Evolutionary conservation across 306 rosid genomes (phyloP), one percentile per base, ranked within the genome.

Genomic region (Sindora glabra): DNA sequence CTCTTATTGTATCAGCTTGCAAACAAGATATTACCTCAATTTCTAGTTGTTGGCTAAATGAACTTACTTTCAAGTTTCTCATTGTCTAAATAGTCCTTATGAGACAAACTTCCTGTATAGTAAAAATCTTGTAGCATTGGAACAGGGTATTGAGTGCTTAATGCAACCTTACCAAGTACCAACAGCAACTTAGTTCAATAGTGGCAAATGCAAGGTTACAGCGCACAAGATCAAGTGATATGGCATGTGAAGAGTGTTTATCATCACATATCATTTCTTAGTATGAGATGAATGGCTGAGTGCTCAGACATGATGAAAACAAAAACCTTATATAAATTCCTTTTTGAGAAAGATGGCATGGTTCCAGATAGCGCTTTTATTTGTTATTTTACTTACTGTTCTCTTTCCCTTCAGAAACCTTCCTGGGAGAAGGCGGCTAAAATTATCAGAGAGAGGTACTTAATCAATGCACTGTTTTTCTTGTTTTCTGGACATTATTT

Each of bases 391-490:
- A 48, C 23, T 63, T n/a, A n/a, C n/a, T n/a, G n/a, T 54, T 70
- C 62, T 65, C 48, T 62, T 69, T 50, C 74, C 46, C 51, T 68
- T 56, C 88, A 92, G 99, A 92, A 86, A 88, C 95, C 95, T 56
- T 82, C 99, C 49, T 92, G 99, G 99, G 99, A 92, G 78, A 92
- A 83, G 81, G 77, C 94, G 2, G 90, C 95, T 64, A 86, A 78
- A 70, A 68, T 68, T 55, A 81, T 84, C 23, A 76, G 78, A 82
- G 95, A 92, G 67, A 92, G 96, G 99, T 92, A 66, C 59, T 54
- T 44, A 57, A 52, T 56, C 56, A 64, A 42, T n/a, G 54, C 68
- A 40, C 22, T 54, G 19, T 71, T 48, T 71, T 52, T 76, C 49
- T 54, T 27, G 13, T 18, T 53, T 62, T 33, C 34, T 55, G 75